Evolutionary conservation across 148 eudicot species (phyloP).

Genomic region (Spergularia bocconei): DNA sequence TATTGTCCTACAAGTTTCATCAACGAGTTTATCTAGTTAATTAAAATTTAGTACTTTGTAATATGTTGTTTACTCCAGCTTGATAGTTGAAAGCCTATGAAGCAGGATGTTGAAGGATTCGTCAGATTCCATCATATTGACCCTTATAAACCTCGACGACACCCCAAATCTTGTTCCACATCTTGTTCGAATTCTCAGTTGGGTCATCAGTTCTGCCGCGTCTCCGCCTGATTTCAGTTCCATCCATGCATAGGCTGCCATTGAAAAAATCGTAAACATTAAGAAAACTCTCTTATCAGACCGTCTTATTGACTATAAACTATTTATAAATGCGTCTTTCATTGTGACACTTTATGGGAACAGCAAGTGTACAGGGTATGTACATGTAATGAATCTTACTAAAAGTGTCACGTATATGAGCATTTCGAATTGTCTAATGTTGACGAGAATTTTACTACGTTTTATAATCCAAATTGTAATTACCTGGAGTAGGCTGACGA

Average conservation of each 20-base stretch:
- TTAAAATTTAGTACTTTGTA: too few relatives aligned
- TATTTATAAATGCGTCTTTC: too few relatives aligned
- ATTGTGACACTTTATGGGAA: too few relatives aligned
- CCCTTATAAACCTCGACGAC: conserved; percentile 45
- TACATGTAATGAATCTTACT: too few relatives aligned
- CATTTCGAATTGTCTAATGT: too few relatives aligned
- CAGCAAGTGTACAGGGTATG: too few relatives aligned
- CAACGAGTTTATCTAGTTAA: too few relatives aligned
- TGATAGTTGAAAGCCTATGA: conserved; percentile 39
- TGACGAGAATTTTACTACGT: too few relatives aligned
- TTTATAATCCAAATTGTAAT: neutral
- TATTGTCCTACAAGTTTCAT: too few relatives aligned
- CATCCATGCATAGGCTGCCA: conserved; percentile 83
- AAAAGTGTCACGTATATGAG: too few relatives aligned
- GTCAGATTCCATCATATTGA: conserved; percentile 71
- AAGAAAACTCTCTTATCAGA: too few relatives aligned
- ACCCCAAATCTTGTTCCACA: conserved; percentile 60
- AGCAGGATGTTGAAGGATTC: conserved; percentile 57
- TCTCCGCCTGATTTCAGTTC: conserved; percentile 49
- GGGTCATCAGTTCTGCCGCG: conserved; percentile 41
- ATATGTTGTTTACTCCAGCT: neutral
- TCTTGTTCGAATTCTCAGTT: conserved; percentile 52
- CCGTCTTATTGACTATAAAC: too few relatives aligned
- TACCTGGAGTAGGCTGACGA: conserved; percentile 60
- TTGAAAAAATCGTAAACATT: neutral